Percentiles rank a stretch among this genome's conserved stretches.
These are phyloP conservation scores for Sparassis latifolia DNA, from an alignment of 1,284 basidiomycete species.

Conservation along the genomic window DNA sequence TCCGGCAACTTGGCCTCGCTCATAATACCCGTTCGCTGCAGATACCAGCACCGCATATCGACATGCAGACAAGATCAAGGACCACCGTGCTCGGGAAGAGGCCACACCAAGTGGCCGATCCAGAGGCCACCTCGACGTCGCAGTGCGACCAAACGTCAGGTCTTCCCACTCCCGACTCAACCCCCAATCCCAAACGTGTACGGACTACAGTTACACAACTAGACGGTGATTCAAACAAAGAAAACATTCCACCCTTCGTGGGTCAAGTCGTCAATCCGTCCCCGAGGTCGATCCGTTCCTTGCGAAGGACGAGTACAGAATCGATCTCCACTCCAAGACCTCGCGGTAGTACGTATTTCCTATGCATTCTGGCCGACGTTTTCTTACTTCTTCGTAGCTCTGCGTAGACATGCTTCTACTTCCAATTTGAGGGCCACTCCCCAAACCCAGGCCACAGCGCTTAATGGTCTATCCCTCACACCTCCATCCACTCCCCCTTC, in stretches of 20 bases:
- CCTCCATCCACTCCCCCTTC: slow-evolving; percentile 23
- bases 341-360: slow-evolving; percentile 18
- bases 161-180: slow-evolving; percentile 52
- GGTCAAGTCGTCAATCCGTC: slow-evolving; percentile 30
- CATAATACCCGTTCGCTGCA: not conserved
- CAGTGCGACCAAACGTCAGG: slow-evolving; percentile 13
- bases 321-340: slow-evolving; percentile 33
- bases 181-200: slow-evolving; percentile 59
- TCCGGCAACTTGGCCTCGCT: not conserved
- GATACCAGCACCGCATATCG: too few species aligned
- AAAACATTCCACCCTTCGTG: slow-evolving; percentile 62
- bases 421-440: slow-evolving; percentile 27
- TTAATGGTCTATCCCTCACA: not conserved
- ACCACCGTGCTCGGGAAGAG: slow-evolving; percentile 56
- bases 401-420: slow-evolving; percentile 42
- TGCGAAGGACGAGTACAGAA: slow-evolving; percentile 46
- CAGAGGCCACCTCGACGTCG: slow-evolving; percentile 8
- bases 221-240: slow-evolving; percentile 60
- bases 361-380: slow-evolving; percentile 4
- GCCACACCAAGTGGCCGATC: slow-evolving; percentile 33
- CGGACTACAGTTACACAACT: slow-evolving; percentile 36
- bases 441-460: slow-evolving; percentile 29
- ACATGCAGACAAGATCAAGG: slow-evolving; percentile 5
- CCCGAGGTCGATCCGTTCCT: slow-evolving; percentile 33
- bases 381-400: slow-evolving; percentile 19